Conservation (phyloP, 1,284 basidiomycete genomes). For the Tilletiopsis washingtonensis region DNA sequence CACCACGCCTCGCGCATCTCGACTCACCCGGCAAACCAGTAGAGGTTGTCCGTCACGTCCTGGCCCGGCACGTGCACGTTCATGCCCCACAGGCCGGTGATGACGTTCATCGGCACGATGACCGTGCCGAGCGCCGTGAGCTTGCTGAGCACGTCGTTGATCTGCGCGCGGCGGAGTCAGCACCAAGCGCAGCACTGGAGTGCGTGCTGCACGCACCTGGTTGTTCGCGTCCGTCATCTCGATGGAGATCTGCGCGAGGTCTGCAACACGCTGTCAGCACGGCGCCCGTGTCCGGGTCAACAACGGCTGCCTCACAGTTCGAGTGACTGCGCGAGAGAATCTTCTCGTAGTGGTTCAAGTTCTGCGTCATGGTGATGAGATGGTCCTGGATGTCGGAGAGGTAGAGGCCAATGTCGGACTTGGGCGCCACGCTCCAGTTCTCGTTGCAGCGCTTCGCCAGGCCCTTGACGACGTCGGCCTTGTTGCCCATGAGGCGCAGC, state of each 20-base stretch:
- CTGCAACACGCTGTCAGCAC: too few relatives aligned
- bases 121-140: slow-evolving; percentile 96
- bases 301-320: slow-evolving; percentile 76
- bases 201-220: too few relatives aligned
- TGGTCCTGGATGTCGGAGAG: slow-evolving; percentile 85
- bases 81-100: slow-evolving; percentile 47
- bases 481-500: slow-evolving; percentile 89
- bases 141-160: slow-evolving; percentile 98
- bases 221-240: slow-evolving; percentile 88
- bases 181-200: too few relatives aligned
- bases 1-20: too few relatives aligned
- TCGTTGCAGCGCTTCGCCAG: slow-evolving; percentile 94
- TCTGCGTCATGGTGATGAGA: slow-evolving; percentile 99
- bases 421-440: slow-evolving; percentile 97
- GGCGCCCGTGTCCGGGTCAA: background rate
- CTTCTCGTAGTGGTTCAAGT: slow-evolving; percentile 50
- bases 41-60: slow-evolving; percentile 25
- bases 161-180: too few relatives aligned
- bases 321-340: slow-evolving; percentile 61
- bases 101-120: slow-evolving; percentile 51
- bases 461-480: slow-evolving; percentile 98
- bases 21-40: too few relatives aligned
- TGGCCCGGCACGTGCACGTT: slow-evolving; percentile 46
- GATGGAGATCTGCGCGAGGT: slow-evolving; percentile 44
- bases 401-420: slow-evolving; percentile 92